Base-by-base conservation (phyloP, 2,329 filamentous ascomycete species). In the Sarocladium strictum region DNA sequence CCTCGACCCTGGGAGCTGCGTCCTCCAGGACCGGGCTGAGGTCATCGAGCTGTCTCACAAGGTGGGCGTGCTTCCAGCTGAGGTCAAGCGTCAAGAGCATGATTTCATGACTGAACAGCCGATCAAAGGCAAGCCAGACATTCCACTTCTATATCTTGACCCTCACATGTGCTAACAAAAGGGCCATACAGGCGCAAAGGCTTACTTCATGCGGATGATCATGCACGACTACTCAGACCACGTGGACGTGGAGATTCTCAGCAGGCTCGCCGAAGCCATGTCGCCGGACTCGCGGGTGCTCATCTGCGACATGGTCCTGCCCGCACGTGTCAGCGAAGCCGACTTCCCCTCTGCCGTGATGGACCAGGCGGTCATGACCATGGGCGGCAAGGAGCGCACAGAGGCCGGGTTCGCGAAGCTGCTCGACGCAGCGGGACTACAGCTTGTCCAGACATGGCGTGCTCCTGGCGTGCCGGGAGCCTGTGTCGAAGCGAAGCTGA, bases 141-240 rank as follows among this genome's bases (percentile, higher is more conserved):
- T 6, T 26, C 5, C 11, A 3, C 4, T 32, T 12, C 12, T 32
- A 7, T 12, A 12, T 32, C 29, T 7, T 32, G 6, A 32, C 29
- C 29, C 29, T 1, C 6, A 2, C 7, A 14, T 6, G 15, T 3
- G 1, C 3, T 15, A 17, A 35, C 26, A 24, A 2, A 37, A 26
- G 6, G n/a, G 23, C 1, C 3, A 23, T 26, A 21, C n/a, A 68
- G 66, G 65, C n/a, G 67, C 67, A 21, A 64, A 63, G 49, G 66
- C 64, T 3, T 69, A 69, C 55, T 69, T 68, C 49, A 65, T 69
- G 64, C 64, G 64, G 37, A 65, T 65, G 62, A 67, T 68, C 43
- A 58, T 69, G 2, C 67, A 69, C 55, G 65, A 69, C 56, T 68
- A 66, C 50, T 53, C 63, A 23, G 65, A 69, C 35, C 9, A 32